These are phyloP conservation scores for Irpex sp. DNA, from an alignment of 1,284 basidiomycete genomes.

Conservation along the genomic window DNA sequence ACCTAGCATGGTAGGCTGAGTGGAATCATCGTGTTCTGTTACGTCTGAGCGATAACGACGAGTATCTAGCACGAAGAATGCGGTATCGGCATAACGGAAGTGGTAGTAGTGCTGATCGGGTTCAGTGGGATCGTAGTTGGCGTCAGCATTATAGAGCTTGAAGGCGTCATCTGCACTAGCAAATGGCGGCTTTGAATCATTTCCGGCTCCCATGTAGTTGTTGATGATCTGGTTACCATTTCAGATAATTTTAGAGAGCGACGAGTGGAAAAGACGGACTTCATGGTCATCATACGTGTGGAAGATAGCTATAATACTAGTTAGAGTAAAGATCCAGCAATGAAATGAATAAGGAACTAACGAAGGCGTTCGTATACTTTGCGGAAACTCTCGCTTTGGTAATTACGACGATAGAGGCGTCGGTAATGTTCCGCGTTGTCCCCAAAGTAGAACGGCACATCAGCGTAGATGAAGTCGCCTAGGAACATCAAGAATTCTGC, in stretches of 20 bases:
- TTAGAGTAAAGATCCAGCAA: background rate
- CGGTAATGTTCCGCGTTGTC: slow-evolving; percentile 54
- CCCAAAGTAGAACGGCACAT: slow-evolving; percentile 64
- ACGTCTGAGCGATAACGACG: slow-evolving; percentile 58
- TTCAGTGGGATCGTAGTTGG: slow-evolving; percentile 54
- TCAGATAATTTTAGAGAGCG: background rate
- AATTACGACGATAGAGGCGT: slow-evolving; percentile 64
- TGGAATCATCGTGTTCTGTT: slow-evolving; percentile 34
- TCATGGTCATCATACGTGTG: slow-evolving; percentile 71
- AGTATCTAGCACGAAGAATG: slow-evolving; percentile 82
- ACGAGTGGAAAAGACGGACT: slow-evolving; percentile 27
- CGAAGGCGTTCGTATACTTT: slow-evolving; percentile 64
- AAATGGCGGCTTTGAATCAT: slow-evolving; percentile 54
- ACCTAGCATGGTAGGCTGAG: slow-evolving; percentile 69
- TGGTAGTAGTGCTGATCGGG: slow-evolving; percentile 58
- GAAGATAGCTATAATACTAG: slow-evolving; percentile 47
- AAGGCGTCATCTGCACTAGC: slow-evolving; percentile 62
- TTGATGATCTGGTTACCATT: slow-evolving; percentile 47
- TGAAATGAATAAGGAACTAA: slow-evolving; percentile 33
- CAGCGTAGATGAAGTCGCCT: slow-evolving; percentile 77
- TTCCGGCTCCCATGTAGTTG: slow-evolving; percentile 57
- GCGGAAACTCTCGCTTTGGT: slow-evolving; percentile 60
- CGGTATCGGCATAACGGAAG: slow-evolving; percentile 65
- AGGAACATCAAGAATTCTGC: slow-evolving; percentile 62
- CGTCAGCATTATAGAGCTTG: slow-evolving; percentile 61